phyloP scores from a whole-genome alignment of 2,329 filamentous ascomycete genomes.

The Colletotrichum lupini region DNA sequence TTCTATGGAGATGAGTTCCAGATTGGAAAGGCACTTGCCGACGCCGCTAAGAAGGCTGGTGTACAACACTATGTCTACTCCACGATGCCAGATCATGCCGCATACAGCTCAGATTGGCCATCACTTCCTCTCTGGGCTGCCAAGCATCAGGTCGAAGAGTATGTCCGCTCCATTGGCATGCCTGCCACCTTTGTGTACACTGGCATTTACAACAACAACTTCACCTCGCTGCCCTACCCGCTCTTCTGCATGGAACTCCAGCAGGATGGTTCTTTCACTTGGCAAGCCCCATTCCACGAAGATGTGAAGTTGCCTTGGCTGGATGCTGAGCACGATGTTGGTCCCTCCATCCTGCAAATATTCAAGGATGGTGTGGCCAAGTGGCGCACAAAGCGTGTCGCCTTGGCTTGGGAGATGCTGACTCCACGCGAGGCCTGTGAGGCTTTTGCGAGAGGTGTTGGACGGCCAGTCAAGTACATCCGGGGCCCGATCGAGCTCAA shows the following conservation, averaged over 20 bases:
- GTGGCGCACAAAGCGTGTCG: slow-evolving; percentile 84
- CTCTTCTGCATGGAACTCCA: slow-evolving; percentile 95
- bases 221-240: slow-evolving; percentile 91
- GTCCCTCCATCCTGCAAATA: slow-evolving; percentile 89
- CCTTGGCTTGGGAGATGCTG: slow-evolving; percentile 90
- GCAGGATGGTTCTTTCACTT: slow-evolving; percentile 85
- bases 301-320: slow-evolving; percentile 92
- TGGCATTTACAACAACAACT: slow-evolving; percentile 99
- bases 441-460: slow-evolving; percentile 82
- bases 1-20: slow-evolving; percentile 95
- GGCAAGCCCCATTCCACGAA: slow-evolving; percentile 94
- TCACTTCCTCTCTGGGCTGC: slow-evolving; percentile 90
- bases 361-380: slow-evolving; percentile 92
- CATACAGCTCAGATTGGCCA: slow-evolving; percentile 81
- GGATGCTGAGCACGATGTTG: slow-evolving; percentile 95
- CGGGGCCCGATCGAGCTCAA: slow-evolving; percentile 83
- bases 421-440: slow-evolving; percentile 85
- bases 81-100: slow-evolving; percentile 94
- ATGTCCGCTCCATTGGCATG: slow-evolving; percentile 83
- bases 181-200: slow-evolving; percentile 95
- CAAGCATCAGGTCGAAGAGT: slow-evolving; percentile 93
- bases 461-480: slow-evolving; percentile 81
- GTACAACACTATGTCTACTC: slow-evolving; percentile 96
- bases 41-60: slow-evolving; percentile 85
- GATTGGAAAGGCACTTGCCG: slow-evolving; percentile 88